These are phyloP conservation scores for Bipolaris oryzae DNA, from an alignment of 2,329 filamentous ascomycete species.

Conservation along the genomic window DNA sequence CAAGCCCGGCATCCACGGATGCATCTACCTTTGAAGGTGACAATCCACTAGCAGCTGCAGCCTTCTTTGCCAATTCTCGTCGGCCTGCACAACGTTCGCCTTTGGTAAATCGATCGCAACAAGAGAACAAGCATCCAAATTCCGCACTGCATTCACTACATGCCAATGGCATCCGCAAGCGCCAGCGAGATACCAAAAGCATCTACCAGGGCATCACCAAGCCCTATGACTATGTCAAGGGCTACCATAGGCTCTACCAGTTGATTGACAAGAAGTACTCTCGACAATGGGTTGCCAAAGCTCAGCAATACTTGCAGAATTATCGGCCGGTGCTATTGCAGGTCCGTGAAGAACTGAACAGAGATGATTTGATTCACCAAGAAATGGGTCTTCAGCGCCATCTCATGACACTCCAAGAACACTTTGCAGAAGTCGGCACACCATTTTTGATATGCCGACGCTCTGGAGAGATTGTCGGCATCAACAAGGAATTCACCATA, in stretches of 20 bases:
- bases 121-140: conserved; percentile 33
- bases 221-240: conserved; percentile 87
- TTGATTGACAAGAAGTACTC: conserved; percentile 81
- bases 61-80: conserved; percentile 43
- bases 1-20: conserved; percentile 59
- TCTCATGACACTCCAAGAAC: conserved; percentile 89
- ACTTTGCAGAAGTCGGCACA: conserved; percentile 84
- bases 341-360: conserved; percentile 85
- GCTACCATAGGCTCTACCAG: conserved; percentile 86
- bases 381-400: conserved; percentile 96
- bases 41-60: conserved; percentile 42
- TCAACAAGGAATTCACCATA: conserved; percentile 96
- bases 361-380: conserved; percentile 93
- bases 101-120: conserved; percentile 32
- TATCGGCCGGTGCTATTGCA: conserved; percentile 94
- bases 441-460: conserved; percentile 90
- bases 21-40: conserved; percentile 54
- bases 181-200: conserved; percentile 73
- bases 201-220: conserved; percentile 90
- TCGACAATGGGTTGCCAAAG: conserved; percentile 75
- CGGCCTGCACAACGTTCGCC: conserved; percentile 41
- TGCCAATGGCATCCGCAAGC: conserved; percentile 52
- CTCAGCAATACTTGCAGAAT: conserved; percentile 84
- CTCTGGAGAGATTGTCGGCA: conserved; percentile 91
- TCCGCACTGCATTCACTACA: conserved; percentile 41